phyloP scores from a whole-genome alignment of 1,284 basidiomycete species.

The Ceratobasidium sp. region DNA sequence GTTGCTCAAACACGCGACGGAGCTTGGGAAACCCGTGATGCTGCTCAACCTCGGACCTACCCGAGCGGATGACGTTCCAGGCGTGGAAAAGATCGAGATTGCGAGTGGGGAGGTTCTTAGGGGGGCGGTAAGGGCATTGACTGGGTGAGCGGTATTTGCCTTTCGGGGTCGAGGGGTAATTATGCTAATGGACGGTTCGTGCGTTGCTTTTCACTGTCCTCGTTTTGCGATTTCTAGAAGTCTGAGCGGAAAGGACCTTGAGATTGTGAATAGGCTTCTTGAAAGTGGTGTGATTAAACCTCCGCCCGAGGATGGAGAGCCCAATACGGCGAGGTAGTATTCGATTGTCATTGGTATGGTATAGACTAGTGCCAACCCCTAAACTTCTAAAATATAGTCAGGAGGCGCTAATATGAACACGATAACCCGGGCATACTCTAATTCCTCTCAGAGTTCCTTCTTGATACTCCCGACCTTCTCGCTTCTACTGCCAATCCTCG shows the following conservation, averaged over 20 bases:
- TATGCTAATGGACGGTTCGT: slow-evolving; percentile 8
- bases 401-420: background rate
- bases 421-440: background rate
- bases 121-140: slow-evolving; percentile 59
- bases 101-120: slow-evolving; percentile 76
- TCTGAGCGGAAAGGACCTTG: slow-evolving; percentile 59
- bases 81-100: slow-evolving; percentile 82
- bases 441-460: background rate
- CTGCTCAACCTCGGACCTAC: slow-evolving; percentile 89
- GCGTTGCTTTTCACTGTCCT: slow-evolving; percentile 55
- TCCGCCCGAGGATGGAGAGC: slow-evolving; percentile 59
- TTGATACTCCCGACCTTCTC: background rate
- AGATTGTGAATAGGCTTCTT: slow-evolving; percentile 67
- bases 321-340: slow-evolving; percentile 12
- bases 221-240: background rate
- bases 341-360: background rate
- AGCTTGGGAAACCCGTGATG: slow-evolving; percentile 80
- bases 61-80: slow-evolving; percentile 80
- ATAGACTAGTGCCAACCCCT: background rate
- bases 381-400: background rate
- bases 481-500: background rate
- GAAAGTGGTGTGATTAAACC: slow-evolving; percentile 68
- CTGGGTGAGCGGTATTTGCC: slow-evolving; percentile 24
- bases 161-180: background rate
- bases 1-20: slow-evolving; percentile 83